A percentile compares a stretch with the other conserved stretches of the same genome.
phyloP scores from a whole-genome alignment of 2,329 filamentous ascomycete genomes.

The Periglandula ipomoeae region DNA sequence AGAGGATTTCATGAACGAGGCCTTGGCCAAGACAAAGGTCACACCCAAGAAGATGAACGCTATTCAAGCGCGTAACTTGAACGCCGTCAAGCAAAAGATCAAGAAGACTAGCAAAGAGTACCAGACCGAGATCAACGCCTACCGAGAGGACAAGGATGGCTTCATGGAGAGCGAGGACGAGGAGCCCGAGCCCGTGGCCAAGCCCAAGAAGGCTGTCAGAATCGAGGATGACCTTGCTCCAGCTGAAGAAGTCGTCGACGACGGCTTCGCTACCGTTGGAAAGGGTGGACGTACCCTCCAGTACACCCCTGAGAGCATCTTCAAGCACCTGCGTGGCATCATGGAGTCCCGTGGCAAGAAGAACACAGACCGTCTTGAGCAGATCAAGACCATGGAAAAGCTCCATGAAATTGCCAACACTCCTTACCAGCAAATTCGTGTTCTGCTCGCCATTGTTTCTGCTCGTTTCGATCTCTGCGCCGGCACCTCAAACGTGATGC shows the following conservation, averaged over 20 bases:
- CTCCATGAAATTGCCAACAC: slow-evolving; percentile 79
- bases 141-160: slow-evolving; percentile 72
- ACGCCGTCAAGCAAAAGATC: slow-evolving; percentile 95
- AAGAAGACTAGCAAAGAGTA: slow-evolving; percentile 98
- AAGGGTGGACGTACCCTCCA: slow-evolving; percentile 81
- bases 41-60: slow-evolving; percentile 98
- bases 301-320: slow-evolving; percentile 95
- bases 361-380: slow-evolving; percentile 91
- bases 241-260: slow-evolving; percentile 57
- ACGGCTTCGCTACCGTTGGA: slow-evolving; percentile 82
- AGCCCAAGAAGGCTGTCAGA: slow-evolving; percentile 28
- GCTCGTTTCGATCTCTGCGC: slow-evolving; percentile 89
- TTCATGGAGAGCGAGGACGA: slow-evolving; percentile 84
- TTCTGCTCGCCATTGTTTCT: slow-evolving; percentile 83
- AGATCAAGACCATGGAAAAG: slow-evolving; percentile 97
- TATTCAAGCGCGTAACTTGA: slow-evolving; percentile 85
- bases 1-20: slow-evolving; percentile 90
- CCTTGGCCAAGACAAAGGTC: slow-evolving; percentile 90
- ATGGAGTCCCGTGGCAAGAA: slow-evolving; percentile 96
- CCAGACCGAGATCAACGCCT: slow-evolving; percentile 76
- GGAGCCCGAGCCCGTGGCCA: slow-evolving; percentile 49
- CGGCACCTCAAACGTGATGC: slow-evolving; percentile 72
- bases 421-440: slow-evolving; percentile 89
- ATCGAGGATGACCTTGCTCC: slow-evolving; percentile 37
- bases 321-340: slow-evolving; percentile 90